These are phyloP conservation scores for Phytopythium cucurbitacearum DNA, from an alignment of 352 stramenopile species.

Conservation along the genomic window DNA sequence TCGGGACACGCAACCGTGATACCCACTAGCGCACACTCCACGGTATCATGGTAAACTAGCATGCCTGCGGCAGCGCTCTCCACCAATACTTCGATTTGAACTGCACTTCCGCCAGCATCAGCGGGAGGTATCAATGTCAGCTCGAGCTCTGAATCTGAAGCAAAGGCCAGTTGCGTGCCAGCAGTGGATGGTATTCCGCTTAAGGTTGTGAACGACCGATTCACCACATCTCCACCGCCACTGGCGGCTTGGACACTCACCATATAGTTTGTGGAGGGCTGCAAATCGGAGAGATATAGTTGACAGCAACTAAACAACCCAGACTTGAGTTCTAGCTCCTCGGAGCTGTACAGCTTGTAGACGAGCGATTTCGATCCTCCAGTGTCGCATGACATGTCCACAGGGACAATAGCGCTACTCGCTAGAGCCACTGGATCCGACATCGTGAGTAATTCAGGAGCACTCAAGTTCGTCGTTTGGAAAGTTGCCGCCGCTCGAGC, in stretches of 20 bases:
- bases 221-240: slow-evolving; percentile 10
- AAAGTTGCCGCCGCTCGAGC: slow-evolving; percentile 20
- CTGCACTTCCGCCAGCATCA: slow-evolving; percentile 6
- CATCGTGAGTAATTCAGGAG: slow-evolving; percentile 13
- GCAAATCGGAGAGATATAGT: slow-evolving; percentile 10
- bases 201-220: slow-evolving; percentile 27
- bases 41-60: slow-evolving; percentile 4
- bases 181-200: slow-evolving; percentile 22
- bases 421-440: slow-evolving; percentile 4
- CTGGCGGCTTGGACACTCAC: slow-evolving; percentile 15
- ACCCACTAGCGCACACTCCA: slow-evolving; percentile 5
- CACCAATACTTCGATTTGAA: slow-evolving; percentile 13
- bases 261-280: slow-evolving; percentile 17
- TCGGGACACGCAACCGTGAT: slow-evolving; percentile 16
- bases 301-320: too few relatives aligned
- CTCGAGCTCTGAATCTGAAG: slow-evolving; percentile 15
- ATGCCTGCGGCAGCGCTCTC: not conserved
- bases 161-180: slow-evolving; percentile 15
- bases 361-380: slow-evolving; percentile 9
- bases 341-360: too few relatives aligned
- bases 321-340: too few relatives aligned
- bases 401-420: slow-evolving; percentile 10
- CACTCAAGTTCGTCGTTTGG: slow-evolving; percentile 9
- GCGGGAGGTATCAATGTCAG: slow-evolving; percentile 17
- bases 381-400: slow-evolving; percentile 27